Evolutionary conservation across 345 rosid genomes (phyloP).

Genomic region (Murraya koenigii): DNA sequence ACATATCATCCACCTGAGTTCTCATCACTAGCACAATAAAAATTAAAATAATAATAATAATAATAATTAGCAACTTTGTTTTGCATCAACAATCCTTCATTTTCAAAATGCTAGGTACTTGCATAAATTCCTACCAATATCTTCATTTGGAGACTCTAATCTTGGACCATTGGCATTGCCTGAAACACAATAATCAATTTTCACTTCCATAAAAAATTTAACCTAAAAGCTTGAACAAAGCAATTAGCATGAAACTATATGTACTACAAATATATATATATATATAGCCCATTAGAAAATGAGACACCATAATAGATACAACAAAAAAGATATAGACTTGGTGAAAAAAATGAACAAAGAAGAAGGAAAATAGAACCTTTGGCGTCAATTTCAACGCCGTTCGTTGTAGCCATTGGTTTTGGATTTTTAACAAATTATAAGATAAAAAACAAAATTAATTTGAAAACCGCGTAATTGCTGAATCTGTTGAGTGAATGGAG

Average conservation of each 20-base stretch:
- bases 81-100: neutral
- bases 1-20: constrained; percentile 46
- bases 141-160: constrained; percentile 26
- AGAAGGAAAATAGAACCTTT: constrained; percentile 5
- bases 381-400: neutral
- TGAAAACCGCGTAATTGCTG: neutral
- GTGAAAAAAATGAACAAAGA: neutral
- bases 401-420: constrained; percentile 14
- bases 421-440: neutral
- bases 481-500: neutral
- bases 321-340: neutral
- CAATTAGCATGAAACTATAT: neutral
- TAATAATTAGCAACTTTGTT: neutral
- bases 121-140: constrained; percentile 25
- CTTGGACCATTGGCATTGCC: constrained; percentile 17
- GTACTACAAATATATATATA: too few relatives aligned
- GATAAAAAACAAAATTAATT: neutral
- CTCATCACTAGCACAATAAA: constrained; percentile 29
- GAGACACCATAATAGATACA: neutral
- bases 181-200: constrained; percentile 17
- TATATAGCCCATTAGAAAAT: neutral
- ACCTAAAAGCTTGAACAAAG: neutral
- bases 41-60: neutral
- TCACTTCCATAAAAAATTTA: neutral
- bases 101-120: neutral